Evolutionary conservation across 345 rosid genomes (phyloP).

Genomic region (Excoecaria agallocha): DNA sequence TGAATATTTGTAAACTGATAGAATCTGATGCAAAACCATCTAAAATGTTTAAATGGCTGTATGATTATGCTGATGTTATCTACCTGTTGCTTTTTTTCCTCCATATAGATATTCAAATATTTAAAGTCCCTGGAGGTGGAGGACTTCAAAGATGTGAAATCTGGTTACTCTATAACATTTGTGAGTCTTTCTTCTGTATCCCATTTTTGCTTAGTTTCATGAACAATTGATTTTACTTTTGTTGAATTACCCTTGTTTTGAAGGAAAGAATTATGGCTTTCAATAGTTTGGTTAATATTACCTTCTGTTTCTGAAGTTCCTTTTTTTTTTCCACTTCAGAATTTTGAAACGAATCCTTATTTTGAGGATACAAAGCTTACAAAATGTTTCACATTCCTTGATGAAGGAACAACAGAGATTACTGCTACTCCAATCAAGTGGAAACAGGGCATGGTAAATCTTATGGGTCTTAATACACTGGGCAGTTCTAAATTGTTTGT

Average conservation of each 20-base stretch:
- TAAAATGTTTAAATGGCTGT: background rate
- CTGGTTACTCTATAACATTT: constrained; percentile 81
- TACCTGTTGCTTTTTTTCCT: background rate
- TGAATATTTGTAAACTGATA: no score
- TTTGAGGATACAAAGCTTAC: constrained; percentile 81
- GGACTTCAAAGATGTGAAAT: constrained; percentile 84
- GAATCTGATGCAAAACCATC: background rate
- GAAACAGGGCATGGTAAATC: constrained; percentile 82
- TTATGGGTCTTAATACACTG: background rate
- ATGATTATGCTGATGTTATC: background rate
- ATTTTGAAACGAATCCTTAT: constrained; percentile 73
- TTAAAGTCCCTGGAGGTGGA: constrained; percentile 76
- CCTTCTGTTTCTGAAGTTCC: background rate
- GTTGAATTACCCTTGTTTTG: background rate
- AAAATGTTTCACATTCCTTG: constrained; percentile 74
- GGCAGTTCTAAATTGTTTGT: background rate
- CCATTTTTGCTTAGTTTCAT: background rate
- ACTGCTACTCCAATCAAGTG: constrained; percentile 77
- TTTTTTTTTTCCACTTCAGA: constrained; percentile 36
- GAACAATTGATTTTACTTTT: constrained; percentile 1
- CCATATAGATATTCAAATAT: constrained; percentile 62
- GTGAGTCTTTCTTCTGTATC: constrained; percentile 44
- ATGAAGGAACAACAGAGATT: constrained; percentile 79
- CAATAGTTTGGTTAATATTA: background rate
- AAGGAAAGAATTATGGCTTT: background rate